Conservation (phyloP, 768 basidiomycete species). For the Daedaleopsis sinensis region DNA sequence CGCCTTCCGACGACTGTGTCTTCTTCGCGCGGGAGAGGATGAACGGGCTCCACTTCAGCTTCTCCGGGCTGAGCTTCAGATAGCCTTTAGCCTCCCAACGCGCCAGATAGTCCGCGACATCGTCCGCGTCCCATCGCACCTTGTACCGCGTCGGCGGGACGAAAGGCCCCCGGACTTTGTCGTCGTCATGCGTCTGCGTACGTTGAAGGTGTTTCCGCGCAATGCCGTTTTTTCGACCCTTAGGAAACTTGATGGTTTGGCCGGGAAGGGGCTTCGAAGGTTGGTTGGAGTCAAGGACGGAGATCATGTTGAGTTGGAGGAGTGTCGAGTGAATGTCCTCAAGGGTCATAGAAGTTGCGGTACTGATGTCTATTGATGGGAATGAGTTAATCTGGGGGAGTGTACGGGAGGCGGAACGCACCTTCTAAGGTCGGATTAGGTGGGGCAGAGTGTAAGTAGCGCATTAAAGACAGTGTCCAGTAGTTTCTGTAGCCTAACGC, state of each 20-base stretch:
- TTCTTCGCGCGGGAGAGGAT: slow-evolving; percentile 56
- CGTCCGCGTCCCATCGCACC: slow-evolving; percentile 71
- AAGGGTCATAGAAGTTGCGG: slow-evolving; percentile 85
- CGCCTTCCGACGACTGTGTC: slow-evolving; percentile 24
- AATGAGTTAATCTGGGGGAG: neutral
- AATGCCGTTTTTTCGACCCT: slow-evolving; percentile 66
- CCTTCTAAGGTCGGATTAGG: slow-evolving; percentile 74
- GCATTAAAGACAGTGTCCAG: slow-evolving; percentile 89
- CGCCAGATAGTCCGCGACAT: slow-evolving; percentile 64
- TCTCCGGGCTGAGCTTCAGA: slow-evolving; percentile 74
- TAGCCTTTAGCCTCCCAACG: slow-evolving; percentile 82
- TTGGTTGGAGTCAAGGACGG: slow-evolving; percentile 48
- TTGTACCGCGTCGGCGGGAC: slow-evolving; percentile 71
- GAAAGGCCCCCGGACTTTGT: slow-evolving; percentile 54
- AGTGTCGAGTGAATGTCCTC: slow-evolving; percentile 87
- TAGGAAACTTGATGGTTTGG: slow-evolving; percentile 74
- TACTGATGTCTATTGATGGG: slow-evolving; percentile 69
- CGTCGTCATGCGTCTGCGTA: slow-evolving; percentile 50
- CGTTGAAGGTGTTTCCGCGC: slow-evolving; percentile 67
- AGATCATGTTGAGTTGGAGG: slow-evolving; percentile 74
- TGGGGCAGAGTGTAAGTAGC: slow-evolving; percentile 67
- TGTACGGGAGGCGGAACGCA: slow-evolving; percentile 36
- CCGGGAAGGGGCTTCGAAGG: slow-evolving; percentile 70
- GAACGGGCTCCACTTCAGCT: slow-evolving; percentile 95
- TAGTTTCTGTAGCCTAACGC: slow-evolving; percentile 94